These are phyloP conservation scores for Bipolaris cookei DNA, from an alignment of 2,329 filamentous ascomycete genomes.

Conservation along the genomic window DNA sequence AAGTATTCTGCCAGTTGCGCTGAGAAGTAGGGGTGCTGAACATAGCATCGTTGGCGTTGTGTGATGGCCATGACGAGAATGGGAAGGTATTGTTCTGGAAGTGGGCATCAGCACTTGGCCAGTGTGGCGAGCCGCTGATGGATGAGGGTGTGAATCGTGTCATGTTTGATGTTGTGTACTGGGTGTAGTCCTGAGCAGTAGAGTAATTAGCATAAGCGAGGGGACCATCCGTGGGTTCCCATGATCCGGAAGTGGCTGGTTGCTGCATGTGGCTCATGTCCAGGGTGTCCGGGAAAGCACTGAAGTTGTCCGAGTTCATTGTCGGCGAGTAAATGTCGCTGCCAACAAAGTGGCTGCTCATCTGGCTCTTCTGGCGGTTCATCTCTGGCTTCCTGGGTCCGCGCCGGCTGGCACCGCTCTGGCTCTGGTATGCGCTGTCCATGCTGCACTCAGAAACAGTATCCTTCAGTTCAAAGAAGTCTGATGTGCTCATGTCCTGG, in stretches of 20 bases:
- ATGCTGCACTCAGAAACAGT: slow-evolving; percentile 51
- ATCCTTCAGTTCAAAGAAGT: slow-evolving; percentile 46
- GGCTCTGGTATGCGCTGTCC: slow-evolving; percentile 53
- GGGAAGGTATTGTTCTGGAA: slow-evolving; percentile 37
- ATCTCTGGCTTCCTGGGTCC: slow-evolving; percentile 36
- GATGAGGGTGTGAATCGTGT: slow-evolving; percentile 32
- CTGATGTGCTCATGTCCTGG: slow-evolving; percentile 45
- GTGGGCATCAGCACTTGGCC: slow-evolving; percentile 35
- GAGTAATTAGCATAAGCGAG: slow-evolving; percentile 49
- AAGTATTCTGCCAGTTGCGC: slow-evolving; percentile 29
- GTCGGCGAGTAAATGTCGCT: slow-evolving; percentile 47
- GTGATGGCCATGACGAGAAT: slow-evolving; percentile 34
- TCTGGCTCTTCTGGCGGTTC: slow-evolving; percentile 40
- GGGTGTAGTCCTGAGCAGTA: slow-evolving; percentile 45
- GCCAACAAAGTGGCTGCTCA: slow-evolving; percentile 41
- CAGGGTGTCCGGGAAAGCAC: slow-evolving; percentile 38
- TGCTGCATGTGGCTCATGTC: slow-evolving; percentile 46
- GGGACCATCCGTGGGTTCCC: slow-evolving; percentile 41
- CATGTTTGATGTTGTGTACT: slow-evolving; percentile 35
- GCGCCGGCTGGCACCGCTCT: slow-evolving; percentile 46
- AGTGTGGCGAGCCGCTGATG: slow-evolving; percentile 29
- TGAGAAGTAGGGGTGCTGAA: slow-evolving; percentile 32
- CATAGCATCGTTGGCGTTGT: slow-evolving; percentile 29
- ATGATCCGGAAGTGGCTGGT: slow-evolving; percentile 36
- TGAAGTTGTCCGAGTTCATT: slow-evolving; percentile 46